A percentile compares a stretch with the other conserved stretches of the same genome.
Conservation (phyloP, 2,329 filamentous ascomycete species). For the Escovopsis sp. region DNA sequence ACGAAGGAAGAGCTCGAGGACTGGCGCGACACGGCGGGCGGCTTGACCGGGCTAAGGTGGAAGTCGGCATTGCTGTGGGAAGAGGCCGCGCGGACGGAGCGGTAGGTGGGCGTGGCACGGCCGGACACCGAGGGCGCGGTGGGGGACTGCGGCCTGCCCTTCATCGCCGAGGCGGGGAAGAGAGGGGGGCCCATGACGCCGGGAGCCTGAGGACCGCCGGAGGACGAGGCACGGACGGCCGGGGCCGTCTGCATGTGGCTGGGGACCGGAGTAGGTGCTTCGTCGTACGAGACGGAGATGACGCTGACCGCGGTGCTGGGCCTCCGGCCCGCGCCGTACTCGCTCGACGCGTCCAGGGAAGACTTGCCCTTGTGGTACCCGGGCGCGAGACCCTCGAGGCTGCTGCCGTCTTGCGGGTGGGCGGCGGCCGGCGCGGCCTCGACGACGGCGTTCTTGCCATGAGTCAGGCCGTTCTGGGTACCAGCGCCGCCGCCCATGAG, state of each 20-base stretch:
- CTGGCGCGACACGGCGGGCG: slow-evolving; percentile 27
- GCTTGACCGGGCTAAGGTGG: slow-evolving; percentile 30
- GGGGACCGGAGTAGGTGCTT: slow-evolving; percentile 57
- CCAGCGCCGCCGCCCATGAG: slow-evolving; percentile 39
- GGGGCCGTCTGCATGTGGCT: slow-evolving; percentile 80
- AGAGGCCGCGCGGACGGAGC: slow-evolving; percentile 29
- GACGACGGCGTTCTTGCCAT: slow-evolving; percentile 20
- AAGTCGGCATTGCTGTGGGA: slow-evolving; percentile 32
- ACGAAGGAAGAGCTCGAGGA: slow-evolving; percentile 92
- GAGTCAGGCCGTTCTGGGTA: slow-evolving; percentile 7
- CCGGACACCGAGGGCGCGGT: slow-evolving; percentile 33
- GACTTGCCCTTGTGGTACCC: slow-evolving; percentile 24
- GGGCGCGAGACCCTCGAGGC: slow-evolving; percentile 28
- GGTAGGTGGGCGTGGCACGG: slow-evolving; percentile 45
- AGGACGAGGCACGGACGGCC: slow-evolving; percentile 50
- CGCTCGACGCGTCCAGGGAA: slow-evolving; percentile 24
- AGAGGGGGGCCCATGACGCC: slow-evolving; percentile 69
- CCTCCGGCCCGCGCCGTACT: slow-evolving; percentile 29
- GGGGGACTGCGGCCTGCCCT: slow-evolving; percentile 45
- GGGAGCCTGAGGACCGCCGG: slow-evolving; percentile 20
- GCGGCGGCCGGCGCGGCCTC: too few relatives aligned
- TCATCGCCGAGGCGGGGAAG: slow-evolving; percentile 61
- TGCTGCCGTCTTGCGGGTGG: slow-evolving; percentile 34
- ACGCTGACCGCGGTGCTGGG: slow-evolving; percentile 63
- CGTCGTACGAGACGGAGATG: slow-evolving; percentile 22